Evolutionary conservation across 2,329 filamentous ascomycete genomes (phyloP).

Genomic region (Pseudopyricularia cyperi): DNA sequence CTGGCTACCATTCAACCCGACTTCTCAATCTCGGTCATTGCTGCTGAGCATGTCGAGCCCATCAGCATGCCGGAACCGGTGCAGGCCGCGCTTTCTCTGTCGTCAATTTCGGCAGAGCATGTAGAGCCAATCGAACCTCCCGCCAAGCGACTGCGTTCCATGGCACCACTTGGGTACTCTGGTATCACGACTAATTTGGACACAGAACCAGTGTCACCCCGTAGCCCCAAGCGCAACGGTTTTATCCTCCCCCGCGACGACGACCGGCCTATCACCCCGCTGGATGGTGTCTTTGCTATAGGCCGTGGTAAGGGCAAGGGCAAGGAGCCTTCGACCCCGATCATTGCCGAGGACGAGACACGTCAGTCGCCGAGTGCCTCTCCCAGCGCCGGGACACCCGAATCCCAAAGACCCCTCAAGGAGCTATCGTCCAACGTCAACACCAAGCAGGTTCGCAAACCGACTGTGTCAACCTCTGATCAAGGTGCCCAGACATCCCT

Average conservation of each 20-base stretch:
- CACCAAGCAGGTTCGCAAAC: constrained; percentile 25
- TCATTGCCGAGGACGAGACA: constrained; percentile 54
- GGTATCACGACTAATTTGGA: constrained; percentile 23
- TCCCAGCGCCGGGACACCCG: constrained; percentile 30
- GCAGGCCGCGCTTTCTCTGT: constrained; percentile 19
- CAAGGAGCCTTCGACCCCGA: constrained; percentile 22
- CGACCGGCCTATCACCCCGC: constrained; percentile 23
- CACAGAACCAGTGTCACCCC: constrained; percentile 30
- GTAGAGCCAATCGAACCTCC: constrained; percentile 15
- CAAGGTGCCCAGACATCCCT: constrained; percentile 72
- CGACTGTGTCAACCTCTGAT: constrained; percentile 40
- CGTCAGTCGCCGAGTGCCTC: constrained; percentile 34
- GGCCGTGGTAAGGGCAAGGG: constrained; percentile 30
- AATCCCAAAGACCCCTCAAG: constrained; percentile 45
- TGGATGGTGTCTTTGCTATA: constrained; percentile 26
- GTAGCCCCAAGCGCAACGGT: constrained; percentile 39
- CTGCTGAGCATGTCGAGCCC: constrained; percentile 13
- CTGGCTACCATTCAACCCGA: constrained; percentile 10
- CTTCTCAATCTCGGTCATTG: constrained; percentile 17
- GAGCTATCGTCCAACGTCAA: constrained; percentile 48
- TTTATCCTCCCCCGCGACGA: constrained; percentile 41
- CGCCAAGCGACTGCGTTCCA: neutral
- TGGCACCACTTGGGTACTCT: constrained; percentile 23
- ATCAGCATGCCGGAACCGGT: constrained; percentile 8
- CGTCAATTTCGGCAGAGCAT: constrained; percentile 20